Conservation (phyloP, 2,329 filamentous ascomycete genomes). For the Epichloe sp. region DNA sequence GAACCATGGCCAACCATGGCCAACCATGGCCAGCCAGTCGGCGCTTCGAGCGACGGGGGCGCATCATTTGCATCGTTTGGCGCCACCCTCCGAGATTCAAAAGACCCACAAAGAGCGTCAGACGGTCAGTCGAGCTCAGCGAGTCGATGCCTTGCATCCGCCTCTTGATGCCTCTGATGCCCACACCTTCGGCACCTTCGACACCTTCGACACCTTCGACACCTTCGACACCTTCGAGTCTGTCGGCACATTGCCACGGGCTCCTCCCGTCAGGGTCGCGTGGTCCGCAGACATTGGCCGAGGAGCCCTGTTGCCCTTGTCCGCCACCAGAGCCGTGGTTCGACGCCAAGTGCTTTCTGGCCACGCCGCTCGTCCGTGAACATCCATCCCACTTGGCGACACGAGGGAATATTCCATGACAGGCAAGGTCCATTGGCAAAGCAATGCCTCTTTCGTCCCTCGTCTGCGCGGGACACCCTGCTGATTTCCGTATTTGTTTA, state of each 20-base stretch:
- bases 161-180: neutral
- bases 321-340: constrained; percentile 1
- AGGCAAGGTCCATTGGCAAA: neutral
- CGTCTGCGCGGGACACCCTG: neutral
- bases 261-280: constrained; percentile 14
- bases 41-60: constrained; percentile 21
- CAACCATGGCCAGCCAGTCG: constrained; percentile 18
- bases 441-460: neutral
- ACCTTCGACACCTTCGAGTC: neutral
- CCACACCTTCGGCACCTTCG: neutral
- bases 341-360: neutral
- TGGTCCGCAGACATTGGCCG: constrained; percentile 21
- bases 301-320: constrained; percentile 1
- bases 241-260: constrained; percentile 14
- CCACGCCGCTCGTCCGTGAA: constrained; percentile 1
- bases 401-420: neutral
- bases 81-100: constrained; percentile 23
- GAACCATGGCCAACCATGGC: constrained; percentile 13
- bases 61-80: constrained; percentile 24
- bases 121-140: constrained; percentile 22
- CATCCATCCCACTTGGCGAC: neutral
- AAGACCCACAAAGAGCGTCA: constrained; percentile 24
- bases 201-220: neutral
- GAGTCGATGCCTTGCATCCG: constrained; percentile 30
- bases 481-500: neutral